Conservation (phyloP, 495 filamentous ascomycete species). For the Xanthoparmelia taractica region DNA sequence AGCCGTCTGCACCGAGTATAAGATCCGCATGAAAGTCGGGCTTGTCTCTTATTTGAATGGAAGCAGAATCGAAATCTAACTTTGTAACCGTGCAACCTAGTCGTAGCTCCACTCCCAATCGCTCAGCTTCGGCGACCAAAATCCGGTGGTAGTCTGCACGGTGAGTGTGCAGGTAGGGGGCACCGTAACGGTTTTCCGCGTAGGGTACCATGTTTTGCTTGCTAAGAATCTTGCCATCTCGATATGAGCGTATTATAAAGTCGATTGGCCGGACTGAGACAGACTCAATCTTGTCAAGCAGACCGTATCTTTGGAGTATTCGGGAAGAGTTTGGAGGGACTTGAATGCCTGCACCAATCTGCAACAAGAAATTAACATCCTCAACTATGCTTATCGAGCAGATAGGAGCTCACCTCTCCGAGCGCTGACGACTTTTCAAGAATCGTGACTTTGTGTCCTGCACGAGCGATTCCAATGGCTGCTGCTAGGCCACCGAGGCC, state of each 20-base stretch:
- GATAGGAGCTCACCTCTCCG: slow-evolving; percentile 36
- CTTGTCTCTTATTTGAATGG: slow-evolving; percentile 33
- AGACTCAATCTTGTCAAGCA: slow-evolving; percentile 39
- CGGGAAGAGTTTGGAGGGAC: slow-evolving; percentile 48
- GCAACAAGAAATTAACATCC: slow-evolving; percentile 4
- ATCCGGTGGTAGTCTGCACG: slow-evolving; percentile 50
- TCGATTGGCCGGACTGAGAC: slow-evolving; percentile 45
- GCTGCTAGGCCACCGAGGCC: slow-evolving; percentile 46
- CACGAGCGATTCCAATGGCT: slow-evolving; percentile 39
- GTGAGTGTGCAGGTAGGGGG: slow-evolving; percentile 44
- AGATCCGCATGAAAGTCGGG: slow-evolving; percentile 39
- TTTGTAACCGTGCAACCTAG: slow-evolving; percentile 38
- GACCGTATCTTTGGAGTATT: slow-evolving; percentile 45
- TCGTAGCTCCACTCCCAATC: slow-evolving; percentile 46
- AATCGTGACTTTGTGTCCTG: slow-evolving; percentile 42
- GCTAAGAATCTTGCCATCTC: slow-evolving; percentile 46
- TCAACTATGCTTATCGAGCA: not conserved
- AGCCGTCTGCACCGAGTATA: slow-evolving; percentile 49
- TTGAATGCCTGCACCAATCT: slow-evolving; percentile 54
- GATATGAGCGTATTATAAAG: slow-evolving; percentile 52
- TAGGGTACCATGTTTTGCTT: slow-evolving; percentile 36
- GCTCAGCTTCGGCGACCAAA: slow-evolving; percentile 43
- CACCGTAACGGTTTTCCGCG: slow-evolving; percentile 32
- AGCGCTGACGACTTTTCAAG: slow-evolving; percentile 40
- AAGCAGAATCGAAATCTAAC: slow-evolving; percentile 38